A percentile compares a stretch with the other conserved stretches of the same genome.
phyloP scores from a whole-genome alignment of 331 rosid genomes.

The Stylosanthes scabra region DNA sequence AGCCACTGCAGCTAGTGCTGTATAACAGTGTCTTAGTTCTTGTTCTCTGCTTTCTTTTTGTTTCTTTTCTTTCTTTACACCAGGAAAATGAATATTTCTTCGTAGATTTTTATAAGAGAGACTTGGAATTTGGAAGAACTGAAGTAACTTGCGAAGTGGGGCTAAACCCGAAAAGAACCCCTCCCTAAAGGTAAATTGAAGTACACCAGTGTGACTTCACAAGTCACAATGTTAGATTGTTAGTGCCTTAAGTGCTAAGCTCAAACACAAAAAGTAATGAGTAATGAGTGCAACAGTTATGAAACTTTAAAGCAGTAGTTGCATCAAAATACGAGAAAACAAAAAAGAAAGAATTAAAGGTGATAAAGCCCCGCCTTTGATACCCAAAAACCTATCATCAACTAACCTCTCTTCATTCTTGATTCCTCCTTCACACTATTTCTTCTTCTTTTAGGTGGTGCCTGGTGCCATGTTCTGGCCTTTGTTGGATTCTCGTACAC shows the following conservation, averaged over 20 bases:
- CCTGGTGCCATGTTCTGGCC: constrained; percentile 57
- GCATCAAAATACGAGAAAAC: constrained; percentile 47
- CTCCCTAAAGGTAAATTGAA: constrained; percentile 1
- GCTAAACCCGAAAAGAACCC: not conserved
- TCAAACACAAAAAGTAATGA: not conserved
- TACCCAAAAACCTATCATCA: no score
- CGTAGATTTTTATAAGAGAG: no score
- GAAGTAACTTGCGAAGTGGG: constrained; percentile 41
- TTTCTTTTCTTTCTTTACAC: no score
- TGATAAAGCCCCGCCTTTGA: no score
- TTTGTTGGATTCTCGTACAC: constrained; percentile 42
- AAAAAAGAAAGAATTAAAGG: constrained; percentile 46
- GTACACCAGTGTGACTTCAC: not conserved
- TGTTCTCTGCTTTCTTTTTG: no score
- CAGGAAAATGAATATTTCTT: no score
- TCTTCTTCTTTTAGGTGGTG: constrained; percentile 1
- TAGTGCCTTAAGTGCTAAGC: not conserved
- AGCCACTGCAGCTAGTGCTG: no score
- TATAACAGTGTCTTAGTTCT: no score
- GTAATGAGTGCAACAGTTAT: not conserved
- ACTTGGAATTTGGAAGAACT: not conserved
- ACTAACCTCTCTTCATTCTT: constrained; percentile 6
- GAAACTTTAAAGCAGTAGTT: constrained; percentile 16
- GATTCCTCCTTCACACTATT: constrained; percentile 20
- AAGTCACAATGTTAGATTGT: not conserved